These are phyloP conservation scores for Notholithocarpus densiflorus DNA, from an alignment of 306 rosid genomes.

Conservation along the genomic window DNA sequence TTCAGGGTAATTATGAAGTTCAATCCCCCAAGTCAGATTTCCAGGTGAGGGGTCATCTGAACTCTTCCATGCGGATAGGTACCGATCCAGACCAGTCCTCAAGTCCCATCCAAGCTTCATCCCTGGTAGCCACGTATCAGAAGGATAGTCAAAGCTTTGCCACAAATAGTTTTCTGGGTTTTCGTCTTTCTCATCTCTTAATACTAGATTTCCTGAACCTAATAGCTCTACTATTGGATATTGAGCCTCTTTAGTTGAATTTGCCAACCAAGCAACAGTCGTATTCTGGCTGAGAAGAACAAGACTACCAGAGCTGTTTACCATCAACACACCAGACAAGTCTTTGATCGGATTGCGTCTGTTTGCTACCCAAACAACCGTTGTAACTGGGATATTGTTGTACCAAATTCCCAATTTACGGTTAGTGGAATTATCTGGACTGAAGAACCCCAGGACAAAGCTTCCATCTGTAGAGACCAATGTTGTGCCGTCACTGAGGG, in stretches of 20 bases:
- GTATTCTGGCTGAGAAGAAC: constrained; percentile 23
- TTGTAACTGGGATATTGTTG: too few species aligned
- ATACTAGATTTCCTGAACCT: background rate
- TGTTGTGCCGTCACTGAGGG: constrained; percentile 2
- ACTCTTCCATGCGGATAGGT: constrained; percentile 34
- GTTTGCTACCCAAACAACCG: constrained; percentile 44
- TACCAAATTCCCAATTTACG: too few species aligned
- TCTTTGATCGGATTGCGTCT: constrained; percentile 25
- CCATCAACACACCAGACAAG: constrained; percentile 23
- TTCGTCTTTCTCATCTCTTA: too few species aligned
- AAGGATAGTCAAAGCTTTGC: too few species aligned
- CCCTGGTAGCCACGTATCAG: too few species aligned
- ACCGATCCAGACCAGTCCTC: constrained; percentile 23
- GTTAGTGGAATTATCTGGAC: too few species aligned
- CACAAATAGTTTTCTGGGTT: too few species aligned
- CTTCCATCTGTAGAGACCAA: constrained; percentile 28
- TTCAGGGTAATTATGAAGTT: too few species aligned
- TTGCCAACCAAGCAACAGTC: constrained; percentile 35
- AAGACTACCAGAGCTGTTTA: constrained; percentile 22
- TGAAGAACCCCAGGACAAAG: background rate
- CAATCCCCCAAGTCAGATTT: constrained; percentile 23
- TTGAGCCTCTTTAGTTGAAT: background rate
- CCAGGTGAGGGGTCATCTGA: constrained; percentile 44
- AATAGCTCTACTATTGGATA: constrained; percentile 32
- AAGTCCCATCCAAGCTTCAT: constrained; percentile 16